A percentile compares a stretch with the other conserved stretches of the same genome.
Evolutionary conservation across 768 basidiomycete species (phyloP).

Genomic region (Amyloporia xantha): DNA sequence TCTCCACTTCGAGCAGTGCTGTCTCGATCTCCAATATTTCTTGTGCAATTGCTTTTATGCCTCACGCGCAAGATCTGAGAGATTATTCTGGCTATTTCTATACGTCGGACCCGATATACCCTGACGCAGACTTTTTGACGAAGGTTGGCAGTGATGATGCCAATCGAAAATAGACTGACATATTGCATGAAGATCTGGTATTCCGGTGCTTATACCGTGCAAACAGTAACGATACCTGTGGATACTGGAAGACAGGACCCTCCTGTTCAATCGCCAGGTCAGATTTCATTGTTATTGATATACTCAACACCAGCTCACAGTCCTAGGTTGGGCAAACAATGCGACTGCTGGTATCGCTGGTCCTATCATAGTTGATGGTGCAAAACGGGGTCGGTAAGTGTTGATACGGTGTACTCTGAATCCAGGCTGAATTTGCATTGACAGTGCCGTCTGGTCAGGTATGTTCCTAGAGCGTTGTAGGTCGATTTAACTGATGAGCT

Average conservation of each 20-base stretch:
- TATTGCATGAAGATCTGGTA: conserved; percentile 38
- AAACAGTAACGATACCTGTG: conserved; percentile 47
- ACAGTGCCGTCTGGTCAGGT: conserved; percentile 53
- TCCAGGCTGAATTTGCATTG: neutral
- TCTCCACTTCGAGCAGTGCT: conserved; percentile 27
- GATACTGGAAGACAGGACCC: conserved; percentile 46
- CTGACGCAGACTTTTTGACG: conserved; percentile 44
- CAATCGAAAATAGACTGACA: neutral
- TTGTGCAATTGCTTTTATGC: conserved; percentile 47
- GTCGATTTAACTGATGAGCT: neutral
- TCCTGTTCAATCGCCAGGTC: conserved; percentile 33
- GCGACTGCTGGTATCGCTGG: conserved; percentile 49
- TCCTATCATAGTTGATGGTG: conserved; percentile 56
- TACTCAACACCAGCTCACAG: neutral
- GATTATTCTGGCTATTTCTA: conserved; percentile 50
- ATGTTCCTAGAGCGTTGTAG: neutral
- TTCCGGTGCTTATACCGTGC: conserved; percentile 55
- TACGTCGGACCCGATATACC: conserved; percentile 36
- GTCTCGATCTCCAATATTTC: conserved; percentile 43
- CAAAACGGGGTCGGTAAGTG: conserved; percentile 48
- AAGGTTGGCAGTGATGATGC: too few relatives aligned
- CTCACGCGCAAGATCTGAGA: conserved; percentile 40
- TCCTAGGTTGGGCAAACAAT: conserved; percentile 48
- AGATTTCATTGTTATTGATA: neutral
- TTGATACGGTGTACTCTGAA: conserved; percentile 9